Conservation (phyloP, 2,329 filamentous ascomycete species). For the Phialocephala subalpina region DNA sequence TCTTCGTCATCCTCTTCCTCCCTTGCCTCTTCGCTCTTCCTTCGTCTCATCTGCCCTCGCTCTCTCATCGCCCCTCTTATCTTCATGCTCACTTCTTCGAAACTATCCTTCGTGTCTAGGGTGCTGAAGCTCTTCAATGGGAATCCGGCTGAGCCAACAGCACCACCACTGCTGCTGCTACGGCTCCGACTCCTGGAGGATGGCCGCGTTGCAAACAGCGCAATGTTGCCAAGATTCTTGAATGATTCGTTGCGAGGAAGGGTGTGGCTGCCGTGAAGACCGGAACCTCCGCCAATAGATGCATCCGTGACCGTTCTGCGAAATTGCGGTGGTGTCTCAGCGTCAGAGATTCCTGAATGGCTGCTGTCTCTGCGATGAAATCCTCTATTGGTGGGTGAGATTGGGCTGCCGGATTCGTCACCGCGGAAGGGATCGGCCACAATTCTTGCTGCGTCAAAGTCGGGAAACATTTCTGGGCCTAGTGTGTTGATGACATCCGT, state of each 20-base stretch:
- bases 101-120: slow-evolving; percentile 71
- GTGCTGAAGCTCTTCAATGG: slow-evolving; percentile 75
- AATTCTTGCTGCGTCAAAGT: slow-evolving; percentile 83
- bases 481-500: slow-evolving; percentile 94
- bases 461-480: slow-evolving; percentile 95
- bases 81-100: slow-evolving; percentile 84
- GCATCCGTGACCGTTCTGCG: slow-evolving; percentile 36
- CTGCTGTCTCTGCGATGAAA: slow-evolving; percentile 57
- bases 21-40: slow-evolving; percentile 47
- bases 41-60: slow-evolving; percentile 66
- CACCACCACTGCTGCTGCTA: slow-evolving; percentile 72
- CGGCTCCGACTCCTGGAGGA: slow-evolving; percentile 79
- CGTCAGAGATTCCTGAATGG: slow-evolving; percentile 48
- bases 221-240: slow-evolving; percentile 85
- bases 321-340: slow-evolving; percentile 41
- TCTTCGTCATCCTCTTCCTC: slow-evolving; percentile 53
- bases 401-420: slow-evolving; percentile 33
- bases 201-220: slow-evolving; percentile 89
- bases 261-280: slow-evolving; percentile 40
- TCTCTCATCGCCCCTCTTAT: slow-evolving; percentile 87
- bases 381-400: slow-evolving; percentile 32
- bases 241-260: slow-evolving; percentile 91
- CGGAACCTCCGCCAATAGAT: slow-evolving; percentile 41
- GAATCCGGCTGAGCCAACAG: slow-evolving; percentile 67
- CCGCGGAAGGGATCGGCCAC: slow-evolving; percentile 61